Evolutionary conservation across 2,329 filamentous ascomycete species (phyloP).

Genomic region (Dothideomycetes sp.): DNA sequence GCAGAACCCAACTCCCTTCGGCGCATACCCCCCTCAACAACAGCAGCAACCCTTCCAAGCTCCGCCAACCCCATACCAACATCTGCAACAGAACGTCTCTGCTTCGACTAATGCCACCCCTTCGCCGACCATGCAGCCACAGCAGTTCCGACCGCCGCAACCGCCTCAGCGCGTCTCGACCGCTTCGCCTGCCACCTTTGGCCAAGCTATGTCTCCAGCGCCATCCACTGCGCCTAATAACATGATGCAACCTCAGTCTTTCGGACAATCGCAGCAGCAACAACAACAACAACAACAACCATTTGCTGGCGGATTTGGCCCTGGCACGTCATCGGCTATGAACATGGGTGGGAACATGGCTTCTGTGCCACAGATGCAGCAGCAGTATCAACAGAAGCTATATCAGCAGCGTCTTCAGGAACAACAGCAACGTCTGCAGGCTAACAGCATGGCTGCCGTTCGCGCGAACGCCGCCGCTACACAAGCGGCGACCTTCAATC

Average conservation of each 20-base stretch:
- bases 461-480: slow-evolving; percentile 8
- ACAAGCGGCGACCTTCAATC: slow-evolving; percentile 7
- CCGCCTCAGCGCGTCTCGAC: slow-evolving; percentile 69
- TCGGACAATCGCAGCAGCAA: slow-evolving; percentile 55
- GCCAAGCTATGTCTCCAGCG: slow-evolving; percentile 68
- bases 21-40: slow-evolving; percentile 9
- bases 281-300: slow-evolving; percentile 19
- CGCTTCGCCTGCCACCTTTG: slow-evolving; percentile 85
- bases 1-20: slow-evolving; percentile 16
- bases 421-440: slow-evolving; percentile 57
- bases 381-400: slow-evolving; percentile 61
- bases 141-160: slow-evolving; percentile 59
- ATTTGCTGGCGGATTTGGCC: slow-evolving; percentile 12
- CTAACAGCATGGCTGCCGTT: slow-evolving; percentile 23
- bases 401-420: slow-evolving; percentile 80
- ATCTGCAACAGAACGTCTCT: slow-evolving; percentile 72
- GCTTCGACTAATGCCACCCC: slow-evolving; percentile 78
- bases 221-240: slow-evolving; percentile 58
- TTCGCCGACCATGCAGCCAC: slow-evolving; percentile 84
- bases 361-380: slow-evolving; percentile 29
- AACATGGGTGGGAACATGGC: slow-evolving; percentile 33
- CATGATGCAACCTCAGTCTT: slow-evolving; percentile 25
- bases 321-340: slow-evolving; percentile 16
- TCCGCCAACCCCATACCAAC: slow-evolving; percentile 65
- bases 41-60: slow-evolving; percentile 52